Evolutionary conservation across 2,329 filamentous ascomycete genomes (phyloP), one percentile per base, ranked within the genome.

Genomic region (Colletotrichum orchidophilum): DNA sequence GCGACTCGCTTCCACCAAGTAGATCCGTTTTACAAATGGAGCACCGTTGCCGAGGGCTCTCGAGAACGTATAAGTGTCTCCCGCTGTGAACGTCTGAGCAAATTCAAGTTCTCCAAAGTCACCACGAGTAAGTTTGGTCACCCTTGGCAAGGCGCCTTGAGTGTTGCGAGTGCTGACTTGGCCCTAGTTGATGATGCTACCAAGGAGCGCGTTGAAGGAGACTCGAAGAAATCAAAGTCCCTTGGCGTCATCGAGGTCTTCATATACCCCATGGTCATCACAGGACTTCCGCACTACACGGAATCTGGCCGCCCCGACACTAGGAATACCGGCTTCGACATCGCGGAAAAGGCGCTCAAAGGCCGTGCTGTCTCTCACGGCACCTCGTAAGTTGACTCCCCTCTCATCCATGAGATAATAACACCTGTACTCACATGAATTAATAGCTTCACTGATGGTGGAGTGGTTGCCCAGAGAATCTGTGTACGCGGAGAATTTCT

Each of bases 221-320:
- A 68, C 46, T 35, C 68, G 7, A 21, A 58, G 18, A 49, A 26
- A 3, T 68, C 75, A 15, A 67, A 74, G 31, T 55, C 61, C 5
- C n/a, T 77, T 13, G 76, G 75, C 3, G 50, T 61, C 21, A 75
- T 77, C 7, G 65, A 76, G 50, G 69, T 76, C 5, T 52, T 60
- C 42, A 65, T 77, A 13, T 67, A 73, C 50, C 58, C 66, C 49
- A 24, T 66, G 15, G 24, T 55, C 49, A 64, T 42, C 18, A 49
- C 58, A 24, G 63, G 54, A 24, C 42, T 52, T 11, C 33, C 46
- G 27, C 46, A 15, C 24, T 66, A 12, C 21, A 31, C 3, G 5
- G 13, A 3, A 11, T 11, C 3, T 13, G 3, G 9, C 15, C 24
- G 46, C 24, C 13, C 8, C 31, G 15, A 39, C 13, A 27, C 26